These are phyloP conservation scores for Ehretia macrophylla DNA, from an alignment of 257 asterid species.

Conservation along the genomic window DNA sequence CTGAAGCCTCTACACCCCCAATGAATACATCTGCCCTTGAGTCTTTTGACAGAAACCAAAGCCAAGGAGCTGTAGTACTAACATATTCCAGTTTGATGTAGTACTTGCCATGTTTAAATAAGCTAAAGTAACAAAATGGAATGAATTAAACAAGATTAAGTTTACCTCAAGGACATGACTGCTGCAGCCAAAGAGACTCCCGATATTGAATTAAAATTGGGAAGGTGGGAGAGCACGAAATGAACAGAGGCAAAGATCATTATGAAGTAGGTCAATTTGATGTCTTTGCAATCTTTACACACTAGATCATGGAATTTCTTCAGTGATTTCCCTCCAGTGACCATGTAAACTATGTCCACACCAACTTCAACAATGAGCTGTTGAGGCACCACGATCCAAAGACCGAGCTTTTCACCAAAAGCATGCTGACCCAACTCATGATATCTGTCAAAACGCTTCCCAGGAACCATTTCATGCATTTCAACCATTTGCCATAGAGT, in stretches of 20 bases:
- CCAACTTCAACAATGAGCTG: constrained; percentile 50
- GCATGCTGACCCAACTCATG: constrained; percentile 59
- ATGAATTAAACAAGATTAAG: not conserved
- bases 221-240: constrained; percentile 48
- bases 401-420: constrained; percentile 47
- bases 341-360: constrained; percentile 47
- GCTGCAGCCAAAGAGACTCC: constrained; percentile 54
- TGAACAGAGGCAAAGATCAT: constrained; percentile 48
- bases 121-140: too few species aligned
- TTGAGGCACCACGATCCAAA: constrained; percentile 44
- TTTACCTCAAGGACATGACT: constrained; percentile 45
- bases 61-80: too few species aligned
- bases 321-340: constrained; percentile 50
- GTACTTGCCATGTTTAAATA: too few species aligned
- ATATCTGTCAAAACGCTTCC: constrained; percentile 51
- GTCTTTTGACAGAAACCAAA: too few species aligned
- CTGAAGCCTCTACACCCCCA: too few species aligned
- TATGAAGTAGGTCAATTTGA: constrained; percentile 39
- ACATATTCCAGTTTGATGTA: too few species aligned
- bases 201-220: constrained; percentile 48
- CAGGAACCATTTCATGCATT: constrained; percentile 66
- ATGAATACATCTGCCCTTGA: too few species aligned
- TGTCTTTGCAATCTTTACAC: constrained; percentile 19
- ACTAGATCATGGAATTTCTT: constrained; percentile 39
- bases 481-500: constrained; percentile 70